Percentiles rank a stretch among this genome's conserved stretches.
Evolutionary conservation across 805 yeast genomes (phyloP).

Genomic region (Candida boidinii): DNA sequence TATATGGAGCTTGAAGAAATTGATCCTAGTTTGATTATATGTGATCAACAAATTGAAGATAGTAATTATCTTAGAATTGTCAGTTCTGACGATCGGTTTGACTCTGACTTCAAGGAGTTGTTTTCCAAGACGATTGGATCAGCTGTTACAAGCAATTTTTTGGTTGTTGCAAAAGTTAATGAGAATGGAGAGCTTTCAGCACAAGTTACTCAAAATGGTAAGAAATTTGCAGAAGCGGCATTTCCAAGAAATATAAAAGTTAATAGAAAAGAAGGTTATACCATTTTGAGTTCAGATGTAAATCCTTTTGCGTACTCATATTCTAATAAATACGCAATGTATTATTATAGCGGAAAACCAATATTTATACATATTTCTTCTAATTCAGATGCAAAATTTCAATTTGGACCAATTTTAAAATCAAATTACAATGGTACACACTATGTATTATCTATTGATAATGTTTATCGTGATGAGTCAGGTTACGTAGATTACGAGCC

Average conservation of each 20-base stretch:
- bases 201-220: conserved; percentile 75
- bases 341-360: too few species aligned
- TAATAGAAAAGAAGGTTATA: conserved; percentile 61
- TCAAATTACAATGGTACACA: conserved; percentile 90
- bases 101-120: conserved; percentile 26
- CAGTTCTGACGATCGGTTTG: conserved; percentile 48
- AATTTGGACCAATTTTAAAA: conserved; percentile 77
- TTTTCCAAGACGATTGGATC: conserved; percentile 63
- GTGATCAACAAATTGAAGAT: conserved; percentile 39
- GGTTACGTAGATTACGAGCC: too few species aligned
- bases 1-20: conserved; percentile 16
- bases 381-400: conserved; percentile 35
- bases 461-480: conserved; percentile 64
- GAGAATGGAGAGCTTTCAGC: conserved; percentile 54
- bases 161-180: conserved; percentile 59
- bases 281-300: conserved; percentile 62
- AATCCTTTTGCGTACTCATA: too few species aligned
- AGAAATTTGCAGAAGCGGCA: conserved; percentile 63
- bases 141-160: conserved; percentile 61
- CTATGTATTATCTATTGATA: conserved; percentile 56
- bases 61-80: conserved; percentile 18
- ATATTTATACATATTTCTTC: conserved; percentile 82
- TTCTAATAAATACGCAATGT: too few species aligned
- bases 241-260: conserved; percentile 64
- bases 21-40: conserved; percentile 49